A percentile compares a stretch with the other conserved stretches of the same genome.
These are phyloP conservation scores for Solanum pimpinellifolium DNA, from an alignment of 257 asterid species.

Conservation along the genomic window DNA sequence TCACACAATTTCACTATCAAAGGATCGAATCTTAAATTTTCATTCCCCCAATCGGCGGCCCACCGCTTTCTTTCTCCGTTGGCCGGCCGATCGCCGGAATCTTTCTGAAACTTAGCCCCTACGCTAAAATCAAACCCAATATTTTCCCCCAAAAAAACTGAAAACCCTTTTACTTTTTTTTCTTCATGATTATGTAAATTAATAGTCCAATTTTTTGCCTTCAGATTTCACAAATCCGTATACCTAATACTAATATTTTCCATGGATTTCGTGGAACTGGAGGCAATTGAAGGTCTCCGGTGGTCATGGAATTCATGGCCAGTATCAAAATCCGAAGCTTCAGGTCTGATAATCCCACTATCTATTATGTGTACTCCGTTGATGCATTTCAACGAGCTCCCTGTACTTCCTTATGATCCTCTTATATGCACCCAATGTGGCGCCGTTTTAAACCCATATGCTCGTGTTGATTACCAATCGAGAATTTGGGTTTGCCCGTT, in stretches of 20 bases:
- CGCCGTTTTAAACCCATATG: conserved; percentile 79
- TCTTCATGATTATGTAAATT: neutral
- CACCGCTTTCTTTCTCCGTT: neutral
- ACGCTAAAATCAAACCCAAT: neutral
- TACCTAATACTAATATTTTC: neutral
- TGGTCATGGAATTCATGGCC: conserved; percentile 99
- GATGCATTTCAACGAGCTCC: conserved; percentile 60
- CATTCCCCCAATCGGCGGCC: neutral
- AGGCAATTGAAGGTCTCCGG: conserved; percentile 89
- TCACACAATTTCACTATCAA: neutral
- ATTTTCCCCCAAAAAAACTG: neutral
- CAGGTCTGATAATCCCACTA: conserved; percentile 61
- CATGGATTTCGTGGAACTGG: conserved; percentile 91
- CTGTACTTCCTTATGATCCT: conserved; percentile 74
- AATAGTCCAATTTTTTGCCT: neutral
- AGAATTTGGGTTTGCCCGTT: conserved; percentile 78
- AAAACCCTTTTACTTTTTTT: neutral
- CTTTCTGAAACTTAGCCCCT: neutral
- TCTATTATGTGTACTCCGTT: conserved; percentile 81
- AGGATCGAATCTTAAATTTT: neutral
- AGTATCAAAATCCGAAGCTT: conserved; percentile 46
- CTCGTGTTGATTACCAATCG: conserved; percentile 68
- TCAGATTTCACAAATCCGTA: neutral
- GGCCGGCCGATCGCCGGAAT: neutral
- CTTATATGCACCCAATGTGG: conserved; percentile 52